phyloP scores from a whole-genome alignment of 306 rosid species.

The Macrotyloma uniflorum region DNA sequence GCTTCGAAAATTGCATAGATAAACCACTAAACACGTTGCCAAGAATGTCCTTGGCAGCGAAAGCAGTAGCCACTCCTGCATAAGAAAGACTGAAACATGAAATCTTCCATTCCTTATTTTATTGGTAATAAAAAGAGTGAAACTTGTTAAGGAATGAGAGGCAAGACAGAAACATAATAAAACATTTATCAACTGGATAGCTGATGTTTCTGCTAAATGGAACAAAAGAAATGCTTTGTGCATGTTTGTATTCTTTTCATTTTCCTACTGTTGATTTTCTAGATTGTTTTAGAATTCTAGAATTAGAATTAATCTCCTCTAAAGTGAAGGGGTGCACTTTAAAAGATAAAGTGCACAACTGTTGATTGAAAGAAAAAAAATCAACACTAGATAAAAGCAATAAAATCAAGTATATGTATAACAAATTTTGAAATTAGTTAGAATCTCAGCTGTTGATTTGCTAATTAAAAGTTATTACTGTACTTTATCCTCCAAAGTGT shows the following conservation, averaged over 20 bases:
- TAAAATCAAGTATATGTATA: neutral
- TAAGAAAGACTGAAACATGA: conserved; percentile 25
- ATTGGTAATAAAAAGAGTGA: neutral
- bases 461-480: neutral
- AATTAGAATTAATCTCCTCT: neutral
- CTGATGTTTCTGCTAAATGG: conserved; percentile 8
- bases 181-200: conserved; percentile 9
- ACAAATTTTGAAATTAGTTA: neutral
- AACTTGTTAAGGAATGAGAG: neutral
- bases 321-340: neutral
- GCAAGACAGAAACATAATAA: neutral
- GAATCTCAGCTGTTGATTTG: neutral
- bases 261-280: neutral
- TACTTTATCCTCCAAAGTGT: neutral
- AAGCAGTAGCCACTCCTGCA: conserved; percentile 95
- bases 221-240: neutral
- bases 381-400: neutral
- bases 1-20: conserved; percentile 86
- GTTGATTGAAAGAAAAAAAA: neutral
- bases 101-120: neutral
- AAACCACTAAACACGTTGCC: conserved; percentile 90
- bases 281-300: neutral
- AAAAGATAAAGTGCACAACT: neutral
- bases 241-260: neutral
- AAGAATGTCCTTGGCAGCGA: conserved; percentile 85